Percentiles rank a stretch among this genome's conserved stretches.
Conservation (phyloP, 768 basidiomycete genomes). For the Leccinum rimulosum region DNA sequence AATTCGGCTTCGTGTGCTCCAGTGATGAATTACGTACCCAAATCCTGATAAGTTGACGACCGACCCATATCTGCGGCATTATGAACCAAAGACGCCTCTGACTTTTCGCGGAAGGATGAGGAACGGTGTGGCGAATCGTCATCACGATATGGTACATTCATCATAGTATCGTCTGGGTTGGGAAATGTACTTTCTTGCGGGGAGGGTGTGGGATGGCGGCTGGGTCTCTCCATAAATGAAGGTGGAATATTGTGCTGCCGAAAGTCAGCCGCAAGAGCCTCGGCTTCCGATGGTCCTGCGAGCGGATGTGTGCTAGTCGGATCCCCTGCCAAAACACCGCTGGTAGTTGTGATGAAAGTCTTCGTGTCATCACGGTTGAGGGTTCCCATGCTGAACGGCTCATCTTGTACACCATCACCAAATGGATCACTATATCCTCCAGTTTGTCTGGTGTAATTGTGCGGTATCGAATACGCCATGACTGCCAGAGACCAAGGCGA, state of each 20-base stretch:
- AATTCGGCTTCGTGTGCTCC: not conserved
- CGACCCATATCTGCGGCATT: slow-evolving; percentile 43
- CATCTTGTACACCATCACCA: slow-evolving; percentile 21
- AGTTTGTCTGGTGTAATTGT: slow-evolving; percentile 10
- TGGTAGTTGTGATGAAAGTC: slow-evolving; percentile 22
- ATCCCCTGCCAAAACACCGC: slow-evolving; percentile 17
- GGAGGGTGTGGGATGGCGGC: slow-evolving; percentile 20
- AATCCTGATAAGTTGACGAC: slow-evolving; percentile 45
- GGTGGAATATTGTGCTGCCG: slow-evolving; percentile 23
- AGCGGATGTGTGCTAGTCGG: slow-evolving; percentile 3
- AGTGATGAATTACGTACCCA: slow-evolving; percentile 39
- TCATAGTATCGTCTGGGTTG: slow-evolving; percentile 5
- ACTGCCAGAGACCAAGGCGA: slow-evolving; percentile 22
- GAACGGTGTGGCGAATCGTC: slow-evolving; percentile 17
- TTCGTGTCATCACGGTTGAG: slow-evolving; percentile 18
- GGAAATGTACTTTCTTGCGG: slow-evolving; percentile 1
- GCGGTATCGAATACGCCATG: slow-evolving; percentile 23
- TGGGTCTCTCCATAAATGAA: slow-evolving; percentile 3
- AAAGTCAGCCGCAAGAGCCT: slow-evolving; percentile 27
- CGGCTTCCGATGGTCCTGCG: slow-evolving; percentile 20
- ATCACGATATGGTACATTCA: slow-evolving; percentile 22
- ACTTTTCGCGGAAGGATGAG: slow-evolving; percentile 18
- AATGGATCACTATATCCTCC: slow-evolving; percentile 25
- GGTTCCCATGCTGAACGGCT: slow-evolving; percentile 18
- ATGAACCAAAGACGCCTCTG: slow-evolving; percentile 42